Evolutionary conservation across 2,329 filamentous ascomycete genomes (phyloP), one percentile per base, ranked within the genome.

Genomic region (Botrytis paeoniae): DNA sequence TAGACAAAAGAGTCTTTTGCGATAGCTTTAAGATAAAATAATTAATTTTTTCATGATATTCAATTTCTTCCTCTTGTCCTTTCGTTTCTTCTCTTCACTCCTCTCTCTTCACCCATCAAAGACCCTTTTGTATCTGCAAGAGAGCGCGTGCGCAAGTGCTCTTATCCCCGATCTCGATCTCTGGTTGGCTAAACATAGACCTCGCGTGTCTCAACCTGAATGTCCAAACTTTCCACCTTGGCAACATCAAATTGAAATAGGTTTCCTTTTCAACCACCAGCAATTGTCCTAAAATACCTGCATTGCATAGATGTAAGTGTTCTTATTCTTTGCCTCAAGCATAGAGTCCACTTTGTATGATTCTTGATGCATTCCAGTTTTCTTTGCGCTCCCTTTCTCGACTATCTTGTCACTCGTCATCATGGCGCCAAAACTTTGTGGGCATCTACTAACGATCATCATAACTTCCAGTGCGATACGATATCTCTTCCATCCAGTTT

Each of bases 201-300:
- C 69, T 71, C 59, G 69, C 69, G 69, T 71, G 69, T 71, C 59
- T 68, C 39, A 69, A 68, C 39, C 69, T 63, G 39, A 37, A 66
- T 43, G 61, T 72, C 75, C 75, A 78, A 79, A 78, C 74, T 78
- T 79, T 79, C 78, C 74, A 74, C 71, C 64, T 77, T 78, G 76
- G 76, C 77, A 76, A 71, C 75, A 73, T 75, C 76, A 72, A 74
- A 69, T 54, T 62, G 73, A 71, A 75, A 62, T 69, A 51, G 72
- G 76, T 72, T 57, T 69, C 74, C 69, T 74, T 74, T 43, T 45
- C 37, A 25, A 70, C 61, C 62, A 65, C 54, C 70, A 72, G 48
- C 70, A 72, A 78, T 78, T 78, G 75, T 65, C 69, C 70, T 73
- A 45, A 39, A 72, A 65, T 71, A 70, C 69, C 73, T 39, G 39